Evolutionary conservation across 2,329 filamentous ascomycete species (phyloP), one percentile per base, ranked within the genome.

Genomic region (Blumeria graminis): DNA sequence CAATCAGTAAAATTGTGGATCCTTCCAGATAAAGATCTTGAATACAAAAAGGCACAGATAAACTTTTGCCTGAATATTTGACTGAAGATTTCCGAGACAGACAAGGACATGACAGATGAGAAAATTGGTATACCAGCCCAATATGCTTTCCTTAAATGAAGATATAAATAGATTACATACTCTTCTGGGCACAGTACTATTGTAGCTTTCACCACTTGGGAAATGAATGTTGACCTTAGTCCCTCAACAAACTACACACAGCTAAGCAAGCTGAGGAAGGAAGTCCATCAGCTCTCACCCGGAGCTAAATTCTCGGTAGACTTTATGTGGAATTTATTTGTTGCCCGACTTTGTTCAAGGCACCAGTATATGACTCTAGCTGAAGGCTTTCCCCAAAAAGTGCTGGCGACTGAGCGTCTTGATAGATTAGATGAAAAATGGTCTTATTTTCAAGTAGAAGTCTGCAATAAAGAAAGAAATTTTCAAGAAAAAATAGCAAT

Each of bases 371-470:
- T 52, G 28, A 16, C 14, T 14, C 11, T 52, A 35, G 48, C 48
- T 35, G 55, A 84, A 80, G 62, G 81, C 81, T 60, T 96, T 90
- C 66, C 92, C 96, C 69, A 84, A 93, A 67, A 78, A 92, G 68
- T 96, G 92, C 16, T 14, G 13, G 11, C 36, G n/a, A 22, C 36
- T 14, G 48, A 34, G 4, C 48, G 28, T 36, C 48, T 52, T 36
- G 33, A 35, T 16, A 34, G 48, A 16, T 36, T 52, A 35, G 48
- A 52, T 22, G 48, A 52, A 35, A 52, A 52, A 33, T 52, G 48
- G 48, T 34, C 28, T 9, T n/a, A 35, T 10, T n/a, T 52, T 22
- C 32, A n/a, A 16, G 48, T 35, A 9, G 28, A 52, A 52, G 28
- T 14, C 28, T 14, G n/a, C 11, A 16, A 16, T n/a, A 52, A 52